Conservation (phyloP, 2,329 filamentous ascomycete genomes). For the Cercospora beticola region DNA sequence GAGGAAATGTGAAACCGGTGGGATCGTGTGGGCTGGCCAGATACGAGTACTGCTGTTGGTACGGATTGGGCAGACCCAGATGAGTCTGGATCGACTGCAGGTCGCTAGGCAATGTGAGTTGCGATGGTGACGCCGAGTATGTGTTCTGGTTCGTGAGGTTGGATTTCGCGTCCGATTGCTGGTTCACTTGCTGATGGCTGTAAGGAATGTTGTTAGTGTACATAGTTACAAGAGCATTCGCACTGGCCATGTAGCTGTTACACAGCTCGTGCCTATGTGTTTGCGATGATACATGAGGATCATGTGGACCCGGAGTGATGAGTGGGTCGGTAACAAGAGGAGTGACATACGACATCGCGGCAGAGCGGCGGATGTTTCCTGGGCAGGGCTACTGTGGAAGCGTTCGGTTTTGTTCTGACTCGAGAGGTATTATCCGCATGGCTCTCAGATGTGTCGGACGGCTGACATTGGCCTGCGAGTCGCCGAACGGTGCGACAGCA, state of each 20-base stretch:
- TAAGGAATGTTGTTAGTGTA: slow-evolving; percentile 26
- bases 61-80: slow-evolving; percentile 31
- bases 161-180: slow-evolving; percentile 48
- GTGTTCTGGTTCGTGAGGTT: slow-evolving; percentile 34
- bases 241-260: slow-evolving; percentile 16
- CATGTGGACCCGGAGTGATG: slow-evolving; percentile 13
- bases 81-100: slow-evolving; percentile 22
- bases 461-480: slow-evolving; percentile 30
- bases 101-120: slow-evolving; percentile 38
- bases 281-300: slow-evolving; percentile 10
- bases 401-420: slow-evolving; percentile 22
- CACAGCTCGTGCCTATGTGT: slow-evolving; percentile 12
- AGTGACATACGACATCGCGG: slow-evolving; percentile 35
- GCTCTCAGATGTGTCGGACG: slow-evolving; percentile 24
- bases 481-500: slow-evolving; percentile 16
- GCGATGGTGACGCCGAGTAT: slow-evolving; percentile 42
- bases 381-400: slow-evolving; percentile 26
- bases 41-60: slow-evolving; percentile 34
- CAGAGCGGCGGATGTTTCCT: slow-evolving; percentile 22
- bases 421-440: slow-evolving; percentile 32
- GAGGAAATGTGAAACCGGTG: slow-evolving; percentile 31
- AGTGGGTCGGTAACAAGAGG: slow-evolving; percentile 13
- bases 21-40: slow-evolving; percentile 33
- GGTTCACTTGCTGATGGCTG: slow-evolving; percentile 44
- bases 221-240: slow-evolving; percentile 19